Conservation (phyloP, 768 basidiomycete genomes). For the Agaricus blazei region DNA sequence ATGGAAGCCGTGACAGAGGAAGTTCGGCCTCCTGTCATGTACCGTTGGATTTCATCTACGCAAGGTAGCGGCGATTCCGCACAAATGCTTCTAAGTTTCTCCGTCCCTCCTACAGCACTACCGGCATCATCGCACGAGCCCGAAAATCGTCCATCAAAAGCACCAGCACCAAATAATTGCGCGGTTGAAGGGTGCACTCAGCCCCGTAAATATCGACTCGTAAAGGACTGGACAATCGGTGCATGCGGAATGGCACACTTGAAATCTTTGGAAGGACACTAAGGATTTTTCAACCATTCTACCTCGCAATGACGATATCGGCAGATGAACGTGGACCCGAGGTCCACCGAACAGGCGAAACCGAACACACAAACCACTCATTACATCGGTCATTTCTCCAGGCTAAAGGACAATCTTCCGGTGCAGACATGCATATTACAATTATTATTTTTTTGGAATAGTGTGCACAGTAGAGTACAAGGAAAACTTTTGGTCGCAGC, state of each 20-base stretch:
- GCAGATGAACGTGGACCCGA: too few species aligned
- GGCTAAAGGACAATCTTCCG: too few species aligned
- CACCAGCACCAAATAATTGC: slow-evolving; percentile 33
- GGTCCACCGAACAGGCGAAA: too few species aligned
- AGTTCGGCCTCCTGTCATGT: slow-evolving; percentile 46
- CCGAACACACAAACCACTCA: too few species aligned
- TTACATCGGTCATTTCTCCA: too few species aligned
- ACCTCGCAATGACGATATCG: too few species aligned
- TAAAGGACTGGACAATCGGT: slow-evolving; percentile 55
- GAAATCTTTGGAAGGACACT: slow-evolving; percentile 42
- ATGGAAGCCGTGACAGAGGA: slow-evolving; percentile 23
- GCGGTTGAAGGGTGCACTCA: slow-evolving; percentile 54
- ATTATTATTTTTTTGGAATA: too few species aligned
- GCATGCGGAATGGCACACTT: slow-evolving; percentile 69
- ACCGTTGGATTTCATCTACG: slow-evolving; percentile 67
- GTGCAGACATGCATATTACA: too few species aligned
- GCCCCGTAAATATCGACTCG: slow-evolving; percentile 59
- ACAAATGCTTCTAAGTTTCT: slow-evolving; percentile 10
- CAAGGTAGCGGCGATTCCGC: slow-evolving; percentile 13
- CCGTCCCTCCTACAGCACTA: slow-evolving; percentile 11
- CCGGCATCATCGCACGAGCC: not conserved
- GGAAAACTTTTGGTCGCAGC: too few species aligned
- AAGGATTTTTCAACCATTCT: not conserved
- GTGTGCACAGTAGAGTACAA: too few species aligned
- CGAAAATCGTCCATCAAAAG: slow-evolving; percentile 12